Percentiles rank a stretch among this genome's conserved stretches.
phyloP scores from a whole-genome alignment of 805 yeast species.

The Nakazawaea wickerhamii region DNA sequence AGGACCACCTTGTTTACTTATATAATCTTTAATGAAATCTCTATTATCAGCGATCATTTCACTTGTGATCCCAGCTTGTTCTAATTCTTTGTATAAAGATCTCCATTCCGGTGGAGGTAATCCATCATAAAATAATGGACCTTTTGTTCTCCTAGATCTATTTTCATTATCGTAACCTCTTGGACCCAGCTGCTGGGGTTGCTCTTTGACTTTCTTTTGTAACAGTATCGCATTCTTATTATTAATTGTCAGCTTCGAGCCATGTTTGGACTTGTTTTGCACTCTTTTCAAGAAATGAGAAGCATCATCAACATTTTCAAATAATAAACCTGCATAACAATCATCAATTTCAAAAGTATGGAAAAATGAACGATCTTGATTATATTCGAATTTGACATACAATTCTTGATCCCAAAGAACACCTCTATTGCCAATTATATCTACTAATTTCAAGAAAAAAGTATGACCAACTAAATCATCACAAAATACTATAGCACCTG shows the following conservation, averaged over 20 bases:
- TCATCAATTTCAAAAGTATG: constrained; percentile 93
- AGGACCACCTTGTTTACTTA: constrained; percentile 69
- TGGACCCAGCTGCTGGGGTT: constrained; percentile 46
- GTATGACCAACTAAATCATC: constrained; percentile 95
- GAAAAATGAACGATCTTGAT: constrained; percentile 92
- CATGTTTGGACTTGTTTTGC: constrained; percentile 70
- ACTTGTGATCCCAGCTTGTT: constrained; percentile 73
- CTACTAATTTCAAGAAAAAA: constrained; percentile 84
- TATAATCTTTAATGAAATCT: constrained; percentile 75
- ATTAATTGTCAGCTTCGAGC: constrained; percentile 75
- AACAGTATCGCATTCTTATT: constrained; percentile 87
- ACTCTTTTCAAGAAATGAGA: constrained; percentile 79
- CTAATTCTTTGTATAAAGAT: constrained; percentile 64
- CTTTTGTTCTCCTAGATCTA: constrained; percentile 50
- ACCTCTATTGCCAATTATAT: constrained; percentile 74
- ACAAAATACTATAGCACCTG: constrained; percentile 82
- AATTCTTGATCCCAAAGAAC: constrained; percentile 97
- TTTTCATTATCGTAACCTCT: constrained; percentile 48
- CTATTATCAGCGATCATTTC: constrained; percentile 87
- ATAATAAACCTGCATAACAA: constrained; percentile 78
- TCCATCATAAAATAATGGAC: constrained; percentile 67
- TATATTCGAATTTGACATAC: constrained; percentile 80
- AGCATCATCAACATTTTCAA: constrained; percentile 88
- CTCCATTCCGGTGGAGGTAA: constrained; percentile 86
- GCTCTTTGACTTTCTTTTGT: constrained; percentile 41